Evolutionary conservation across 768 basidiomycete species (phyloP), one percentile per base, ranked within the genome.

Genomic region (Chalciporus piperatus): DNA sequence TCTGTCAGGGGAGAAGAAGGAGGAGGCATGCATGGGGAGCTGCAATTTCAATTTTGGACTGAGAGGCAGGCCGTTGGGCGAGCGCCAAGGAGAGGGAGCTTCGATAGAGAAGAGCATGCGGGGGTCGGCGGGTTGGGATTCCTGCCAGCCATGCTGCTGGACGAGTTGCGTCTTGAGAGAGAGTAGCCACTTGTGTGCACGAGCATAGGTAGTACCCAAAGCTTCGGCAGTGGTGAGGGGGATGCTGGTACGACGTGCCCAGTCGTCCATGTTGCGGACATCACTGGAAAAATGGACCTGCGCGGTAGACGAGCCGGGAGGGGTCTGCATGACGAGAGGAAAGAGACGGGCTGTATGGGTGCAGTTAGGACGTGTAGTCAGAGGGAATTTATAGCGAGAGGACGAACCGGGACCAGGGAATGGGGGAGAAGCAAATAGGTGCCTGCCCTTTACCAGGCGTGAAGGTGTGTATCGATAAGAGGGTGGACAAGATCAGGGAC

Each of bases 1-100:
- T 59, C 89, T 75, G 66, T 92, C 87, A 11, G 88, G 88, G 44
- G 85, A 87, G 73, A 92, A 92, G 71, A 92, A 92, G 22, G 89
- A 89, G 37, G 84, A 85, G 35, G 89, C 89, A 56, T 91, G 83
- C 51, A 83, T 76, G 8, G 89, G 89, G 32, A 92, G 78, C 62
- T 87, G 84, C 7, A 91, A 74, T 41, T 77, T 83, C 60, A 88
- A 73, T 61, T 82, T 77, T 51, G 89, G 89, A 49, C 87, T 85
- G 39, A 87, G 85, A 7, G 89, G 89, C 41, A 91, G 76, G 57
- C 87, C 86, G 51, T 79, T 77, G 14, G 83, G 78, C 16, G 89
- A 87, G 60, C 86, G 84, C 82, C 85, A 87, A 16, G 87, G 88
- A 50, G 85, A 84, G 25, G 82, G 79, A 4, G 84, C 84, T 68